Conservation (phyloP, 352 stramenopile genomes). For the Phytophthora fragariae region DNA sequence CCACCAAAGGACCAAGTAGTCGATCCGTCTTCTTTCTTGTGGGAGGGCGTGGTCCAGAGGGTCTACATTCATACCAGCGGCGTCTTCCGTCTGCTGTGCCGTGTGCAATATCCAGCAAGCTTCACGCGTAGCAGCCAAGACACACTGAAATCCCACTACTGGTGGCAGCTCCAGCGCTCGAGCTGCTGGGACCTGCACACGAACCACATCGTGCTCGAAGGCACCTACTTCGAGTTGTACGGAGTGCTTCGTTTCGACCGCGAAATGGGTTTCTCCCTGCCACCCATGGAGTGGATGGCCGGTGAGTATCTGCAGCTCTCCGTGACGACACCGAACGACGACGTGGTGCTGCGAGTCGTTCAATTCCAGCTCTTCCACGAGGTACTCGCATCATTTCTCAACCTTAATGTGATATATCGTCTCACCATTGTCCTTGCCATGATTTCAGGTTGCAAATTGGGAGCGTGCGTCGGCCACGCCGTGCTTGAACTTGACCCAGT, state of each 20-base stretch:
- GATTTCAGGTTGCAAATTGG: slow-evolving; percentile 21
- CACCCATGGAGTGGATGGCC: slow-evolving; percentile 34
- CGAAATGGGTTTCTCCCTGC: slow-evolving; percentile 34
- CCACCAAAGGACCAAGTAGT: neutral
- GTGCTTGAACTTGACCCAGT: slow-evolving; percentile 16
- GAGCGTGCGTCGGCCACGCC: slow-evolving; percentile 2
- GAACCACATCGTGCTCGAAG: slow-evolving; percentile 19
- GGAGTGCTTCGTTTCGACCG: slow-evolving; percentile 17
- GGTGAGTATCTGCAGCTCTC: slow-evolving; percentile 38
- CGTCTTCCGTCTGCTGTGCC: slow-evolving; percentile 20
- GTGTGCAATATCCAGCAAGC: slow-evolving; percentile 12
- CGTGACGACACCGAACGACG: slow-evolving; percentile 12
- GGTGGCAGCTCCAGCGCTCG: slow-evolving; percentile 30
- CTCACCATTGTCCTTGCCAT: neutral
- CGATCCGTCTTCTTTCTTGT: slow-evolving; percentile 19
- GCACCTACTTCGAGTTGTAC: slow-evolving; percentile 24
- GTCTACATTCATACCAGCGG: slow-evolving; percentile 36
- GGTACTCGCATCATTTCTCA: slow-evolving; percentile 8
- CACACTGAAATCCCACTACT: slow-evolving; percentile 12
- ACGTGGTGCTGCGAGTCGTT: slow-evolving; percentile 10
- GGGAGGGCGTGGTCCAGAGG: slow-evolving; percentile 23
- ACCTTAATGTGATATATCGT: neutral
- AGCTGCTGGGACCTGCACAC: slow-evolving; percentile 28
- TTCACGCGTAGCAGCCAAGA: slow-evolving; percentile 3
- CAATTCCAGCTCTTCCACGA: slow-evolving; percentile 29